Evolutionary conservation across 2,329 filamentous ascomycete species (phyloP), one percentile per base, ranked within the genome.

Genomic region (Corniculantispora saksenae): DNA sequence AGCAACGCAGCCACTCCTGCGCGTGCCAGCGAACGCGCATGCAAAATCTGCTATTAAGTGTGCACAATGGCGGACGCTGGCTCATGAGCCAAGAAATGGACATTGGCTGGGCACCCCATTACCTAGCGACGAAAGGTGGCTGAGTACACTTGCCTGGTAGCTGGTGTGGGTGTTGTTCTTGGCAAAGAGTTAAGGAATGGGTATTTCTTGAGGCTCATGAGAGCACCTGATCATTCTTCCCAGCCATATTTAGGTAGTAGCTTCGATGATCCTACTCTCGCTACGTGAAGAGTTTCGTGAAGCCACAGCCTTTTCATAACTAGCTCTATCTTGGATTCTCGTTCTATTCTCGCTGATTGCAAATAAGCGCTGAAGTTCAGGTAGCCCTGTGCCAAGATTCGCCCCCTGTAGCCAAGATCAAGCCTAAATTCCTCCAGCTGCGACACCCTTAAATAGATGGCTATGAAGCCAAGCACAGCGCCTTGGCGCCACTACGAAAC

Each of bases 361-460:
- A 15, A 13, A 54, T 55, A 55, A 54, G 25, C 50, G 50, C 50
- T 50, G 38, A 32, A 19, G 32, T 51, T 21, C 23, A 17, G 47
- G 25, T 35, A 47, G 38, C 50, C 50, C 50, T 54, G 23, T 27
- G 60, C 60, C 60, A 62, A 62, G 60, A 17, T 19, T 7, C 13
- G 6, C 19, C 60, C 60, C 59, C 43, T 50, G 12, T 21, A 62
- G 60, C 60, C 60, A 62, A 62, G 50, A 62, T 55, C n/a, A 55
- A 35, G 35, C 27, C 35, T 38, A 54, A 54, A 62, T 47, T 62
- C 25, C 27, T n/a, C 12, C 27, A 25, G 27, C n/a, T 29, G 45
- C 8, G 23, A 21, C 21, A 27, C 57, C n/a, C n/a, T n/a, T 25
- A 53, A 38, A 32, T 15, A 38, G 57, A 9, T 27, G 21, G 27